Evolutionary conservation across 108 stramenopile species (phyloP).

Genomic region (Nitzschia inconspicua): DNA sequence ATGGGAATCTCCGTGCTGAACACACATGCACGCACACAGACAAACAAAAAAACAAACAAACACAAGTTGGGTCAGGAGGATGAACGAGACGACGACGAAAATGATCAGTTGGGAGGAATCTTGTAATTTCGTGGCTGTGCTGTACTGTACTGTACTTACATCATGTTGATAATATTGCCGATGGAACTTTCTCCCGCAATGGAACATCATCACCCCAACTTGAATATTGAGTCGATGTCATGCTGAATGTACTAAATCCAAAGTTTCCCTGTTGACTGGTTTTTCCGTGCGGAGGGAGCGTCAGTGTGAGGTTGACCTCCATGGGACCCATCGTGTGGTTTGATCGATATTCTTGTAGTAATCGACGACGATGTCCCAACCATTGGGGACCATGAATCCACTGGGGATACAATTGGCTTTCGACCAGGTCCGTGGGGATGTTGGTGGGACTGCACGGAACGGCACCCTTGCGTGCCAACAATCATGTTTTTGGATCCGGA

Average conservation of each 20-base stretch:
- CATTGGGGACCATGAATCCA: slow-evolving; percentile 99
- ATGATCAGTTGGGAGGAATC: too few species aligned
- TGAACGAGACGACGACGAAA: too few species aligned
- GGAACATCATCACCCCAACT: slow-evolving; percentile 95
- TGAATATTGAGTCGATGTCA: slow-evolving; percentile 47
- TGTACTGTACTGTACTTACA: too few species aligned
- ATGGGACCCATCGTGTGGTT: slow-evolving; percentile 88
- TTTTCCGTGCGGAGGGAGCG: slow-evolving; percentile 44
- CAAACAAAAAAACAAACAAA: too few species aligned
- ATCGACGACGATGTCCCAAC: slow-evolving; percentile 96
- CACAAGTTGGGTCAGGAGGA: too few species aligned
- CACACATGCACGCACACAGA: too few species aligned
- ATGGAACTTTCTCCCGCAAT: slow-evolving; percentile 28
- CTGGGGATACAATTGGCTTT: slow-evolving; percentile 95
- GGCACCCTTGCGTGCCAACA: slow-evolving; percentile 91
- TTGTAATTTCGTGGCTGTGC: too few species aligned
- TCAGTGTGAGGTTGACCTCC: slow-evolving; percentile 80
- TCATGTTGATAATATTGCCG: slow-evolving; percentile 50
- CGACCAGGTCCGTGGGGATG: slow-evolving; percentile 94
- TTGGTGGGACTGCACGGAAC: slow-evolving; percentile 86
- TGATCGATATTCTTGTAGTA: slow-evolving; percentile 95
- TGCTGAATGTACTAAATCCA: slow-evolving; percentile 68
- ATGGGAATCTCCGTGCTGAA: slow-evolving; percentile 97
- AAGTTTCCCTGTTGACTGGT: slow-evolving; percentile 65
- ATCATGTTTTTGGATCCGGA: slow-evolving; percentile 95